Evolutionary conservation across 345 rosid species (phyloP).

Genomic region (Rhodomyrtus tomentosa): DNA sequence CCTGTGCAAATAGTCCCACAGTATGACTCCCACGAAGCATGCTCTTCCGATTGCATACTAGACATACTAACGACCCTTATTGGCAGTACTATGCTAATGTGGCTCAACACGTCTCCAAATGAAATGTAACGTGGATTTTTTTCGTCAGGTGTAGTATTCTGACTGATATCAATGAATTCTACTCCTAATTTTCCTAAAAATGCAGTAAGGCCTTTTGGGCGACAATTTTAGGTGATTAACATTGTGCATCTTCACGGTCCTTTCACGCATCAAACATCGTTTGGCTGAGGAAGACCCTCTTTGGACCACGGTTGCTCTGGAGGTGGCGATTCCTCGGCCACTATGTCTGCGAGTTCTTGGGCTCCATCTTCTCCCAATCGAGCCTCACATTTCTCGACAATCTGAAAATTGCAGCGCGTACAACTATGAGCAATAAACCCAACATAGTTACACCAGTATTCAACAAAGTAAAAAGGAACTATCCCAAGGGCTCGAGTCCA

Average conservation of each 20-base stretch:
- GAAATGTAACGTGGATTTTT: neutral
- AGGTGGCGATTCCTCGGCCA: constrained; percentile 10
- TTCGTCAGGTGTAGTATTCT: neutral
- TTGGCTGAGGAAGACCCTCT: constrained; percentile 1
- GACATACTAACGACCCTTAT: no score
- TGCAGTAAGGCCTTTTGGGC: neutral
- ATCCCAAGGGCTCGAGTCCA: neutral
- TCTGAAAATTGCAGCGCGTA: neutral
- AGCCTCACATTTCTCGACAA: constrained; percentile 19
- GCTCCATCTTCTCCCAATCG: constrained; percentile 18
- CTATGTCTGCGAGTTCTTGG: constrained; percentile 16
- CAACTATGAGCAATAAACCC: neutral
- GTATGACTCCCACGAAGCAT: no score
- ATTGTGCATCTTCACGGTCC: neutral
- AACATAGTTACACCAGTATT: neutral
- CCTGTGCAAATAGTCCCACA: no score
- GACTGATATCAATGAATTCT: neutral
- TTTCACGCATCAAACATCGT: neutral
- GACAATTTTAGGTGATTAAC: neutral
- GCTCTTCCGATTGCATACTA: no score
- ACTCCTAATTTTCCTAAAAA: neutral
- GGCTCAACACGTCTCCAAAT: no score
- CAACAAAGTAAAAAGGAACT: neutral
- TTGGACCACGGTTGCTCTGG: neutral
- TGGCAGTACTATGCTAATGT: no score